phyloP scores from a whole-genome alignment of 176 grass and related monocot species.

The Zoysia pacifica region DNA sequence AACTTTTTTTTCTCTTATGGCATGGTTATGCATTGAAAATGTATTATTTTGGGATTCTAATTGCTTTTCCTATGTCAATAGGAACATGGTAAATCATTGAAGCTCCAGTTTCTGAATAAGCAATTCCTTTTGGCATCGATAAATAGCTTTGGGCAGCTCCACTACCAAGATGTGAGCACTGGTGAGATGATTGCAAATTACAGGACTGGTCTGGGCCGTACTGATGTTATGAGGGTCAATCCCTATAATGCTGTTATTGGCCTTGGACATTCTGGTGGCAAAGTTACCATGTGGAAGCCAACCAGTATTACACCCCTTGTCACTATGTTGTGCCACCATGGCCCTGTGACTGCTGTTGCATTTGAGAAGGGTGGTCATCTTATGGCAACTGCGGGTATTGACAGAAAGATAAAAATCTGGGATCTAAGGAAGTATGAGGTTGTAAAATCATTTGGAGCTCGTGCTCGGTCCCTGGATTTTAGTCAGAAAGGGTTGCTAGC shows the following conservation, averaged over 20 bases:
- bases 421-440: slow-evolving; percentile 87
- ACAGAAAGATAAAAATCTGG: slow-evolving; percentile 87
- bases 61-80: slow-evolving; percentile 29
- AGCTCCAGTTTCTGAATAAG: slow-evolving; percentile 84
- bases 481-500: slow-evolving; percentile 81
- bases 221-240: slow-evolving; percentile 72
- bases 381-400: slow-evolving; percentile 82
- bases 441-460: slow-evolving; percentile 38
- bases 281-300: slow-evolving; percentile 96
- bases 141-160: slow-evolving; percentile 83
- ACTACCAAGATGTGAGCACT: slow-evolving; percentile 98
- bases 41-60: slow-evolving; percentile 6
- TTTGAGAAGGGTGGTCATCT: slow-evolving; percentile 69
- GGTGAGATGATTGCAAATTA: slow-evolving; percentile 80
- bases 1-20: not conserved
- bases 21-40: not conserved
- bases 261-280: slow-evolving; percentile 70
- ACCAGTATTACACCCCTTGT: slow-evolving; percentile 77
- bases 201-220: slow-evolving; percentile 63
- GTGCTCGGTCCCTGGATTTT: slow-evolving; percentile 72
- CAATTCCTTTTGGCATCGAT: slow-evolving; percentile 77
- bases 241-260: slow-evolving; percentile 87
- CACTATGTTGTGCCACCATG: slow-evolving; percentile 76
- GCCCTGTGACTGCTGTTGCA: slow-evolving; percentile 68
- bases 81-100: slow-evolving; percentile 79